Base-by-base conservation (phyloP, 768 basidiomycete species). In the Coprinellus micaceus region DNA sequence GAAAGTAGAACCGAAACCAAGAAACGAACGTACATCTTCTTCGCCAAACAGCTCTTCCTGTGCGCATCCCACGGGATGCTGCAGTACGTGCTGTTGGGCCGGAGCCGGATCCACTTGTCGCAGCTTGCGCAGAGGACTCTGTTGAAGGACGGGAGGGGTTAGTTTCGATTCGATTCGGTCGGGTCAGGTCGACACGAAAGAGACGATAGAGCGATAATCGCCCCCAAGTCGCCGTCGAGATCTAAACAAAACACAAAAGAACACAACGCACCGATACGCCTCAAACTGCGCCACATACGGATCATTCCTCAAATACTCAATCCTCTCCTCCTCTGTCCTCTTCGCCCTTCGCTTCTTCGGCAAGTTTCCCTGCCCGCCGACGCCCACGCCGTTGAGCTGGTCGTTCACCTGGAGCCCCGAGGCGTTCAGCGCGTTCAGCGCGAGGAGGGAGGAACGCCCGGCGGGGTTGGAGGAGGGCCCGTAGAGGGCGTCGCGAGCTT, bases 41-140 rank as follows among this genome's bases (percentile, higher is more conserved):
- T 90, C 1, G 87, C 83, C 45, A 91, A 71, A 70, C 89, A 91
- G 65, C 86, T 88, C 73, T 89, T 91, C 40, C 89, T 75, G 64
- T 91, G 89, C 2, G 89, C 89, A 65, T 91, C 88, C 89, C 89
- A 91, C 0, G 89, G 89, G 53, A 91, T 91, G n/a, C 84, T 87
- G 64, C 89, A 92, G 63, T 90, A 92, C 0, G 89, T 91, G 53
- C 89, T 91, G 67, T 92, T 92, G 43, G 89, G 88, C 7, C 89
- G 79, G n/a, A 91, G 75, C 15, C 90, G 79, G 60, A 56, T 56
- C 89, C 89, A 91, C 67, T 89, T 91, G 68, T 90, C 85, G 71
- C 89, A 92, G 4, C 80, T 83, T 45, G 84, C 86, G 68, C 89
- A 91, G 10, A 90, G 77, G 30, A 91, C 88, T 10, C 88, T 80